These are phyloP conservation scores for Aspergillus kassunensis DNA, from an alignment of 495 filamentous ascomycete species.

Conservation along the genomic window DNA sequence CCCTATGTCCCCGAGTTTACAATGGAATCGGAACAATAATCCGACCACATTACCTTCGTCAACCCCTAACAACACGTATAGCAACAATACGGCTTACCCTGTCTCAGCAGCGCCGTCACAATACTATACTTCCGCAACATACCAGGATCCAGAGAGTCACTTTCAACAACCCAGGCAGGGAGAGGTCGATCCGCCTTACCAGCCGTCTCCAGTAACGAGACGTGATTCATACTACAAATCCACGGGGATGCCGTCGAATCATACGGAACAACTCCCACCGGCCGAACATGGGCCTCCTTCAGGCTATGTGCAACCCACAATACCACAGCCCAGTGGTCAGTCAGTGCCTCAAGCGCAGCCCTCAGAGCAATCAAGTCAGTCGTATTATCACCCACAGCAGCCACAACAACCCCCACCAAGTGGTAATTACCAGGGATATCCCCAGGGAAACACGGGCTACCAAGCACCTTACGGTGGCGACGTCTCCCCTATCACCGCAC, in stretches of 20 bases:
- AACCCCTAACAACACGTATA: constrained; percentile 13
- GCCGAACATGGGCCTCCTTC: constrained; percentile 29
- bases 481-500: constrained; percentile 46
- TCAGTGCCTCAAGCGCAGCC: constrained; percentile 17
- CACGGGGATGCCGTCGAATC: constrained; percentile 21
- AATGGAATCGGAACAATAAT: constrained; percentile 30
- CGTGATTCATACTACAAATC: constrained; percentile 33
- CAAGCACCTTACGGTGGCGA: constrained; percentile 46
- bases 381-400: constrained; percentile 42
- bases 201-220: constrained; percentile 20
- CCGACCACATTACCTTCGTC: constrained; percentile 26
- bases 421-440: constrained; percentile 35
- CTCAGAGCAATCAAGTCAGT: constrained; percentile 27
- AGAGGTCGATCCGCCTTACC: constrained; percentile 32
- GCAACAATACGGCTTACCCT: constrained; percentile 21
- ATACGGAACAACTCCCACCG: constrained; percentile 25
- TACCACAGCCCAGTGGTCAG: constrained; percentile 24
- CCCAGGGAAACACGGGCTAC: constrained; percentile 30
- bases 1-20: constrained; percentile 21
- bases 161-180: constrained; percentile 21
- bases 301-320: constrained; percentile 25
- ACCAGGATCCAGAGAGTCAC: constrained; percentile 21
- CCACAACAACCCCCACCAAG: constrained; percentile 43
- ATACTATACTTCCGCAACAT: constrained; percentile 27
- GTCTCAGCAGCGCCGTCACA: constrained; percentile 23